These are phyloP conservation scores for Gossypium aridum DNA, from an alignment of 441 rosid species.

Conservation along the genomic window DNA sequence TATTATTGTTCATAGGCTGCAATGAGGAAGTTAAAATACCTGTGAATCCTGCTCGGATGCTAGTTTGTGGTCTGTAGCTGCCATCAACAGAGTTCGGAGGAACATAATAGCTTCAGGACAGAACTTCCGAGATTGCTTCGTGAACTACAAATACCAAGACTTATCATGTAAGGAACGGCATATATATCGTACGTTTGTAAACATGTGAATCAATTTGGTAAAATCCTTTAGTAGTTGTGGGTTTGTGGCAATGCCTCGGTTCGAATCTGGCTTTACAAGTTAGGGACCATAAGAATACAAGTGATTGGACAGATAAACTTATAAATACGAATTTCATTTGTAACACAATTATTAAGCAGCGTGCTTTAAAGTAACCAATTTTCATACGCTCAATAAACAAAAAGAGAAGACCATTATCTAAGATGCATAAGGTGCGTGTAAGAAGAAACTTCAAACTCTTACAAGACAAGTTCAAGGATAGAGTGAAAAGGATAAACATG, in stretches of 20 bases:
- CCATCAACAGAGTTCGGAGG: slow-evolving; percentile 52
- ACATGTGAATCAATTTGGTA: not conserved
- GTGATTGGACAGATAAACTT: not conserved
- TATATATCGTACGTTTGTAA: not conserved
- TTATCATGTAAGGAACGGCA: slow-evolving; percentile 12
- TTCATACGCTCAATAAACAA: not conserved
- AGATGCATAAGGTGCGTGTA: not conserved
- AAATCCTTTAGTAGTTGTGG: too few relatives aligned
- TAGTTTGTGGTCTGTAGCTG: slow-evolving; percentile 39
- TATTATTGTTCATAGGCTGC: too few relatives aligned
- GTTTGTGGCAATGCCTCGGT: not conserved
- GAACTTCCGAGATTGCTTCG: slow-evolving; percentile 63
- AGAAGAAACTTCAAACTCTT: not conserved
- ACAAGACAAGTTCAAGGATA: slow-evolving; percentile 11
- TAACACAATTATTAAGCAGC: not conserved
- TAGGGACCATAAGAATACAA: not conserved
- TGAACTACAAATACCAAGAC: slow-evolving; percentile 32
- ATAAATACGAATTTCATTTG: not conserved
- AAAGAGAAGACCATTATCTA: not conserved
- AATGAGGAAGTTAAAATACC: slow-evolving; percentile 31
- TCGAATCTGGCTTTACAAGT: not conserved
- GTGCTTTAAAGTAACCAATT: not conserved
- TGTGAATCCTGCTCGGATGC: slow-evolving; percentile 39
- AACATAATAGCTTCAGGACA: slow-evolving; percentile 81
- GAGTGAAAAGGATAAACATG: not conserved